Evolutionary conservation across 768 basidiomycete species (phyloP), one percentile per base, ranked within the genome.

Genomic region (Hericium coralloides): DNA sequence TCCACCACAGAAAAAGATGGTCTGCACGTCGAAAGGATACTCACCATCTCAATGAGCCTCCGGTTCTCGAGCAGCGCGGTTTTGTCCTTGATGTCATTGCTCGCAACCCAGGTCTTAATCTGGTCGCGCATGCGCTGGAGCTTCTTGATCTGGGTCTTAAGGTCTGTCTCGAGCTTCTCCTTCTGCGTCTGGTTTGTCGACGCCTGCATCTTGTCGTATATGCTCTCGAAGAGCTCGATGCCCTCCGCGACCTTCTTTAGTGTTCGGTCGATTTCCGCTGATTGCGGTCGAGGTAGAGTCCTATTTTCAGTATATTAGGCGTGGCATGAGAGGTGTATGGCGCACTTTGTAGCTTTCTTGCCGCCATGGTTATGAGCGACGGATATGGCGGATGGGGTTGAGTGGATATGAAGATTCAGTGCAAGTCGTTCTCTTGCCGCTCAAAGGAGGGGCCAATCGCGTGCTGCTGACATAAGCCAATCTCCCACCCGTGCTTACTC

Each of bases 21-120:
- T n/a, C 12, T 49, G 38, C 56, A 36, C 58, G 43, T 37, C 39
- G 63, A 52, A 53, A 52, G 51, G 56, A 38, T 41, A 75, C 89
- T 74, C 70, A 98, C 97, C 67, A 92, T 95, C 75, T 99, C 97
- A 68, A 99, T 99, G 59, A 98, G 77, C 72, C 85, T 87, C 64
- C 97, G 85, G 77, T 95, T 94, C 47, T 98, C 97, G 67, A 95
- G 73, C 64, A 99, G 77, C 58, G 82, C 76, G 14, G 85, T 81
- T 83, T 98, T 99, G 82, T 99, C 97, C 78, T 98, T 98, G 72
- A 99, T 97, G 74, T 99, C 97, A 71, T 92, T 93, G 73, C 87
- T 93, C 48, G 92, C 87, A 48, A 95, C 84, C 97, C 97, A 99
- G 2, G 92, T 92, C 75, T 92, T 92, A 72, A 92, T 89, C 75